Base-by-base conservation (phyloP, 495 filamentous ascomycete genomes). In the Penicillium maclennaniae region DNA sequence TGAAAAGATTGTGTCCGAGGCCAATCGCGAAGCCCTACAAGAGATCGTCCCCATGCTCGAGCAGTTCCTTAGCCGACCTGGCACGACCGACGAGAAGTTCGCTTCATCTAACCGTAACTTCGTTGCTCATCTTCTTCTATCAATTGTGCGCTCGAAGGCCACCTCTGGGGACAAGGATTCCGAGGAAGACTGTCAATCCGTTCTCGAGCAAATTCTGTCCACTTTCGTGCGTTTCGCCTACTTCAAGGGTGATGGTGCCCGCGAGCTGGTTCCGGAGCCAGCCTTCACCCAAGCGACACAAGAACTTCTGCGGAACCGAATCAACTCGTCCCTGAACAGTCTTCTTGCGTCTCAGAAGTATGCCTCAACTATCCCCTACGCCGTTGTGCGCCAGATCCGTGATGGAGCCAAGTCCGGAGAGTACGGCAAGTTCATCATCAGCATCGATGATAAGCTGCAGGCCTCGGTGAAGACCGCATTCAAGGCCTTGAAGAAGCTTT, bases 311-410 rank as follows among this genome's bases (percentile, higher is more conserved):
- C 82, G 86, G 42, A 81, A 78, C 47, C 77, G 87, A 14, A 78
- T 95, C 43, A 77, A 79, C 39, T 83, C 81, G 20, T 82, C 79
- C 42, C 79, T 95, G 53, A 81, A 86, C 39, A 85, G 86, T 56
- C 72, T 95, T 3, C 78, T 89, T 19, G 72, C 79, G n/a, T 77
- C 81, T n/a, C 74, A 79, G 19, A 77, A 80, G 44, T 79, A 81
- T 43, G 79, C 72, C 12, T 54, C 72, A 3, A 64, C 62, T 2
- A 69, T 80, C 45, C 73, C 78, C 2, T 82, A 79, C 47, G 62
- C 69, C 9, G 73, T 84, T n/a, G 74, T 81, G 26, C 68, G 63
- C 47, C 73, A 73, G 45, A 81, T 85, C 47, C 76, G 74, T 31
- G 72, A 77, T 46, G 63, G 59, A 16, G 60, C 64, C 36, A 68